Evolutionary conservation across 345 rosid species (phyloP), one percentile per base, ranked within the genome.

Genomic region (Erodium maritimum): DNA sequence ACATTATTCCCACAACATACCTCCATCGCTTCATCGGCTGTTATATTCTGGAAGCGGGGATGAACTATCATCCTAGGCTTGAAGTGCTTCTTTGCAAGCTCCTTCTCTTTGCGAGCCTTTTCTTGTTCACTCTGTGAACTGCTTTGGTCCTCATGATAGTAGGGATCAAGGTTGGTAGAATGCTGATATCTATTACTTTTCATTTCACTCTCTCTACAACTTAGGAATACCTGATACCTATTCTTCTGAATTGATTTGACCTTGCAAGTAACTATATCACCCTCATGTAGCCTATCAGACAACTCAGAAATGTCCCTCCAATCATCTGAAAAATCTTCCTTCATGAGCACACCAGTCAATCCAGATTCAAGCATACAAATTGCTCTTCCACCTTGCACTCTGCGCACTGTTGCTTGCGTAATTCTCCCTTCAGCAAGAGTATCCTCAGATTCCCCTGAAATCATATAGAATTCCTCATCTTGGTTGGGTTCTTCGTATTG

Each of bases 41-140:
- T 82, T 64, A 87, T 84, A 73, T 94, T 94, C 77, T 90, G 96
- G 69, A 94, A 94, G 57, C 96, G 95, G 22, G 99, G 99, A 81
- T 94, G 99, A 61, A 87, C 90, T 58, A 94, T 94, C 97, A 94
- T 83, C 71, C 97, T 75, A 6, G 85, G 84, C 79, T 90, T 94
- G 59, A 94, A 94, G 70, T 94, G 96, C 69, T 82, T 94, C 85
- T 77, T 93, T 37, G 86, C 96, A 21, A 82, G 84, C 71, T 93
- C 96, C 80, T 82, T 88, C 67, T 85, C 99, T 76, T 90, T 94
- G 59, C 83, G 85, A 65, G 90, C 95, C 69, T 87, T 94, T 63
- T 85, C 97, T 77, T 87, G 90, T 52, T 80, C 91, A 55, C 65
- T 78, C 73, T 77, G 91, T 64, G 79, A 48, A 73, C 67, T 81